Conservation (phyloP, 2,329 filamentous ascomycete genomes). For the Phaeosphaeriaceae sp. region DNA sequence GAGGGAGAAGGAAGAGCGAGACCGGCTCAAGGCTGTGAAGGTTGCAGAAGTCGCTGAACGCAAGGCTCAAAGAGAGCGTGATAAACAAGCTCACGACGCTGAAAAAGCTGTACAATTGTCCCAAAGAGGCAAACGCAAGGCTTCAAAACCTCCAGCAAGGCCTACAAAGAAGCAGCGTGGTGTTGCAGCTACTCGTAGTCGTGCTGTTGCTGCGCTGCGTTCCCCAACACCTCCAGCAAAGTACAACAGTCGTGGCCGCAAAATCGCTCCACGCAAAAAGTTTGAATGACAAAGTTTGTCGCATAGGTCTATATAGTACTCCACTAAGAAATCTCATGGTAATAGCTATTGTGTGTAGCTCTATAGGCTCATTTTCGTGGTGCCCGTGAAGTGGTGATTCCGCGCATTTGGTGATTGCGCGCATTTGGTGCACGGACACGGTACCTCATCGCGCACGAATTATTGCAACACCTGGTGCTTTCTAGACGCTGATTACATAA, state of each 20-base stretch:
- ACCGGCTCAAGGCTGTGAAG: slow-evolving; percentile 1
- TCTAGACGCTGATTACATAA: too few relatives aligned
- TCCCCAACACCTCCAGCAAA: background rate
- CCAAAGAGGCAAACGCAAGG: slow-evolving; percentile 4
- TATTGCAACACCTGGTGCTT: too few relatives aligned
- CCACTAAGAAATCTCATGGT: slow-evolving; percentile 1
- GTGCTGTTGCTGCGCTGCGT: background rate
- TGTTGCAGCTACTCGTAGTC: background rate
- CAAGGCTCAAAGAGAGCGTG: slow-evolving; percentile 6
- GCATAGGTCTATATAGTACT: slow-evolving; percentile 1
- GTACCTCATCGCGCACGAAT: too few relatives aligned
- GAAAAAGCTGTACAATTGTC: slow-evolving; percentile 4
- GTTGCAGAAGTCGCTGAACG: slow-evolving; percentile 3
- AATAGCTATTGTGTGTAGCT: background rate
- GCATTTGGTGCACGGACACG: too few relatives aligned
- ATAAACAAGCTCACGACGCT: slow-evolving; percentile 3
- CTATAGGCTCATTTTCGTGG: too few relatives aligned
- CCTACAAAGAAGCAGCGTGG: slow-evolving; percentile 4
- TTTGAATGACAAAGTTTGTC: slow-evolving; percentile 3
- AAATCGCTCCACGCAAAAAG: background rate
- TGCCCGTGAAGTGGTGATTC: too few relatives aligned
- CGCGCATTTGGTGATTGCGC: too few relatives aligned
- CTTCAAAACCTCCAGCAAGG: slow-evolving; percentile 1
- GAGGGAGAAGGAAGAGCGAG: background rate
- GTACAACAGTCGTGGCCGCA: slow-evolving; percentile 1